Evolutionary conservation across 139 green algal species (phyloP).

Genomic region (Tetradesmus obliquus): DNA sequence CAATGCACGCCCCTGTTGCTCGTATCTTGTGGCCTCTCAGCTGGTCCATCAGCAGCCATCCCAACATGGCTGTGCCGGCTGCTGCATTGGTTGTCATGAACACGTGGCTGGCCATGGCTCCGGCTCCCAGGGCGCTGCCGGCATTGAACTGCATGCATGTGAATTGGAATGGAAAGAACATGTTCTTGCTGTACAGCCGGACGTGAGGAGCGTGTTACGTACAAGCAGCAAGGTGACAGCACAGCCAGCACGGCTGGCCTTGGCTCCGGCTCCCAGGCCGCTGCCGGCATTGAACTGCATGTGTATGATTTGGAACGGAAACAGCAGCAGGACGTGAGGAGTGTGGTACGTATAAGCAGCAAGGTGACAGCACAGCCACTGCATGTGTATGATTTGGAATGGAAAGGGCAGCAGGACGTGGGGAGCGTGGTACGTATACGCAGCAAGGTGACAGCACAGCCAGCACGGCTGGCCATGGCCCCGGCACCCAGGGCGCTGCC

Average conservation of each 20-base stretch:
- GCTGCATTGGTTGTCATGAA: conserved; percentile 48
- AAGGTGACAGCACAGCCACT: too few species aligned
- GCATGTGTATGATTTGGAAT: too few species aligned
- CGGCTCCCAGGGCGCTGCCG: conserved; percentile 22
- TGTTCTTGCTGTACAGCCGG: too few species aligned
- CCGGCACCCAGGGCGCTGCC: conserved; percentile 24
- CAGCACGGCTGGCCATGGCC: not conserved
- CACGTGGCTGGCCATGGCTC: not conserved
- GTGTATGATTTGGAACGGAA: not conserved
- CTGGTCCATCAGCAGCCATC: conserved; percentile 42
- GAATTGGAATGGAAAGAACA: not conserved
- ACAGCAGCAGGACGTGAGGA: not conserved
- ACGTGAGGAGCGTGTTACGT: not conserved
- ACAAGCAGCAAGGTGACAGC: not conserved
- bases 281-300: conserved; percentile 43
- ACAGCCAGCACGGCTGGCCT: not conserved
- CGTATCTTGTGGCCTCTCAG: conserved; percentile 27
- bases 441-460: too few species aligned
- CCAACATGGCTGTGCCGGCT: conserved; percentile 21
- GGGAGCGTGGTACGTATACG: too few species aligned
- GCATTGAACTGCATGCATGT: conserved; percentile 36
- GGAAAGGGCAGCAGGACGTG: too few species aligned
- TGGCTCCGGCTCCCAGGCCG: not conserved
- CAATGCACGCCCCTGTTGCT: conserved; percentile 27
- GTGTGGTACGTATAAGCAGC: not conserved